Evolutionary conservation across 495 filamentous ascomycete genomes (phyloP), one percentile per base, ranked within the genome.

Genomic region (Neurospora terricola): DNA sequence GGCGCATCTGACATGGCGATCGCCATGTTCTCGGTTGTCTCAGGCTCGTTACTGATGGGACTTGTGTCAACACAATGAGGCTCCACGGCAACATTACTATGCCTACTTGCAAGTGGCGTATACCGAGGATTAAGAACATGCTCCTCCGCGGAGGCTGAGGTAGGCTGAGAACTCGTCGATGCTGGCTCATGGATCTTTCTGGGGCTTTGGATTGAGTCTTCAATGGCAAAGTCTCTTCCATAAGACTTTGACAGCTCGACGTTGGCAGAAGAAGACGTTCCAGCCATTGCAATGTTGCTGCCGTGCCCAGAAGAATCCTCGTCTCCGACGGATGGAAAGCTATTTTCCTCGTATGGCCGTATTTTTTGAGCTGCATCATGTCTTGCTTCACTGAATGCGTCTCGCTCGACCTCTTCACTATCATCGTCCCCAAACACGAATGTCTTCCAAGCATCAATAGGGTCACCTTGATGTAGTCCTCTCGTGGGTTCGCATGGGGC

Each of bases 391-490:
- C 73, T 70, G 21, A 84, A 80, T 12, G 76, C 81, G 34, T 75
- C 70, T 21, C 71, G 75, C 54, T 79, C 74, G 69, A 83, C 5
- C 23, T 83, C 81, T 38, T 83, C 81, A 59, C 76, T 83, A 21
- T 70, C 27, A 4, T 80, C 78, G 4, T 76, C 76, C 6, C 80
- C 80, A 38, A 82, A 80, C 4, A 78, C 80, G 48, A 85, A 84
- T 48, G 77, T 77, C 74, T 79, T 83, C 84, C 84, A 85, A 45
- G 74, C 76, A 21, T 76, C 71, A 38, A 82, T 77, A 6, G 72
- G 74, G 70, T 81, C 77, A n/a, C 12, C 27, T 16, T 30, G 54
- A 34, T 66, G 54, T 66, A 66, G 14, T 66, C 27, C 54, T 30
- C 14, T 36, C 27, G 27, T 66, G 14, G 14, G 27, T 34, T 66